Conservation (phyloP, 2,329 filamentous ascomycete species). For the Neoarthrinium moseri region DNA sequence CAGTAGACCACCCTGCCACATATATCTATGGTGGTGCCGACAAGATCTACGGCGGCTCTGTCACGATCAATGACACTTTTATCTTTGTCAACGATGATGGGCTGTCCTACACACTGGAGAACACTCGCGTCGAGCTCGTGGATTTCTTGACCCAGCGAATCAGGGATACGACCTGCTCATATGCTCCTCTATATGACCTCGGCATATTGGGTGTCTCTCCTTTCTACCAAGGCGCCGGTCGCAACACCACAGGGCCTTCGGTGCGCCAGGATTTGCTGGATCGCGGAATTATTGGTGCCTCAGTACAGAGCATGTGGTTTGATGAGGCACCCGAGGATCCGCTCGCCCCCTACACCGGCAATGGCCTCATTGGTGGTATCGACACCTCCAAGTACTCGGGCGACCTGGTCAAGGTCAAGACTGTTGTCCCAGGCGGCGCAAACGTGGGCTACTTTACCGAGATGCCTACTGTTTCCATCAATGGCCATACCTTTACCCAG, state of each 20-base stretch:
- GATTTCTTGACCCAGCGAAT: constrained; percentile 20
- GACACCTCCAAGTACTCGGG: constrained; percentile 31
- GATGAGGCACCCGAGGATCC: constrained; percentile 22
- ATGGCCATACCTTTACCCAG: constrained; percentile 18
- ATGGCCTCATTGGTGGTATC: constrained; percentile 31
- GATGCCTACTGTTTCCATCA: constrained; percentile 19
- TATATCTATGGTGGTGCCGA: constrained; percentile 16
- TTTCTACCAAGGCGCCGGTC: constrained; percentile 17
- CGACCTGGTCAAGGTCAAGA: constrained; percentile 29
- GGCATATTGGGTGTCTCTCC: constrained; percentile 29
- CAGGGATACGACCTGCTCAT: constrained; percentile 13
- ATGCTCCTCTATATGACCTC: constrained; percentile 22
- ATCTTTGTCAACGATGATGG: constrained; percentile 18
- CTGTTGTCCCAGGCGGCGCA: constrained; percentile 17
- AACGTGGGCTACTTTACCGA: constrained; percentile 17
- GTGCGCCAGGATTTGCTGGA: constrained; percentile 30
- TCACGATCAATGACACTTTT: constrained; percentile 21
- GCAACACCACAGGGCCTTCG: constrained; percentile 21
- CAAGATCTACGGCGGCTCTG: constrained; percentile 16
- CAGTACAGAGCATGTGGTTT: constrained; percentile 33
- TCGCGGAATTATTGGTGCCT: constrained; percentile 22
- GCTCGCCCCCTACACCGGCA: constrained; percentile 25
- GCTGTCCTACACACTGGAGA: constrained; percentile 14
- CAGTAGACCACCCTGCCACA: constrained; percentile 1
- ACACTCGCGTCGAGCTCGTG: constrained; percentile 24